phyloP scores from a whole-genome alignment of 2,329 filamentous ascomycete species.

The Septoria linicola region DNA sequence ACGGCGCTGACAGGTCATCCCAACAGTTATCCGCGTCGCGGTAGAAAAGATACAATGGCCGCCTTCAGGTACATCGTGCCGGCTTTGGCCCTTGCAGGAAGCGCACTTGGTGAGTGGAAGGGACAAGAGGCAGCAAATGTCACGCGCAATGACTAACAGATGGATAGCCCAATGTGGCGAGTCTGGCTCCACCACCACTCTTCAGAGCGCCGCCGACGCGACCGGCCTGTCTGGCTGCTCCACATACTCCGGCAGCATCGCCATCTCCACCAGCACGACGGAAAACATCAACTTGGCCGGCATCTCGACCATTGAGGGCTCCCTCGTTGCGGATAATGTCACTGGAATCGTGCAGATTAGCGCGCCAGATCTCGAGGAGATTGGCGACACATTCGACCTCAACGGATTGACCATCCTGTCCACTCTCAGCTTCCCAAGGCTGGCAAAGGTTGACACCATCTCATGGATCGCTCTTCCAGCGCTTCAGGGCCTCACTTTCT shows the following conservation, averaged over 20 bases:
- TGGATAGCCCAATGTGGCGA: constrained; percentile 37
- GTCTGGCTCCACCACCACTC: constrained; percentile 52
- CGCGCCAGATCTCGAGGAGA: constrained; percentile 60
- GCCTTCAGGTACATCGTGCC: constrained; percentile 58
- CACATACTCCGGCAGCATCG: constrained; percentile 68
- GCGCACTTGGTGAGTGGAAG: constrained; percentile 50
- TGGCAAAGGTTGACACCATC: constrained; percentile 66
- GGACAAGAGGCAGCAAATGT: constrained; percentile 18
- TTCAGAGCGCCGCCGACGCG: constrained; percentile 62
- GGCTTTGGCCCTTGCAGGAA: constrained; percentile 54
- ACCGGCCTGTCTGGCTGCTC: constrained; percentile 61
- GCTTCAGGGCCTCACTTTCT: constrained; percentile 60
- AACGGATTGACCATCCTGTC: constrained; percentile 67
- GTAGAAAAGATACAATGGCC: constrained; percentile 45
- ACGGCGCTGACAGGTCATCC: constrained; percentile 20
- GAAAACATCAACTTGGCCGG: constrained; percentile 63
- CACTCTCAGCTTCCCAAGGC: constrained; percentile 63
- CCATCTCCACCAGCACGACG: constrained; percentile 58
- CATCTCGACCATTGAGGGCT: constrained; percentile 59
- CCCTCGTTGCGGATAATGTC: constrained; percentile 53
- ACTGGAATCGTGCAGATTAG: constrained; percentile 64
- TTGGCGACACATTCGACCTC: constrained; percentile 70
- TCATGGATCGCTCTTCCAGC: constrained; percentile 69
- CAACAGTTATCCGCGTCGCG: constrained; percentile 25
- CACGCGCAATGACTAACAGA: constrained; percentile 23